These are phyloP conservation scores for Blastobotrys petasosporus DNA, from an alignment of 1,139 yeast genomes.

Conservation along the genomic window DNA sequence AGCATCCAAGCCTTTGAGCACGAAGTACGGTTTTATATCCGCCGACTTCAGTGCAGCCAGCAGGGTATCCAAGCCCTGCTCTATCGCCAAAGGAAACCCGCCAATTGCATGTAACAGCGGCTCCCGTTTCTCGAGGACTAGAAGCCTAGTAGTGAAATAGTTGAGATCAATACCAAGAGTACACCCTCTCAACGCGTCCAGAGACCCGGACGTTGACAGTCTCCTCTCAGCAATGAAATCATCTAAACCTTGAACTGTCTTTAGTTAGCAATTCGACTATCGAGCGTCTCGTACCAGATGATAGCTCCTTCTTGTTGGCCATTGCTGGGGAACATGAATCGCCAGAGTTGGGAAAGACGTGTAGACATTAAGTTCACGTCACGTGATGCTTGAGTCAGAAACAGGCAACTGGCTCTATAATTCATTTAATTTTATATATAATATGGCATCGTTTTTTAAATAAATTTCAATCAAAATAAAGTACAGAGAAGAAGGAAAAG, in stretches of 20 bases:
- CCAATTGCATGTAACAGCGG: constrained; percentile 75
- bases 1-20: constrained; percentile 52
- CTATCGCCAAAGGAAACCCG: constrained; percentile 68
- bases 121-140: constrained; percentile 56
- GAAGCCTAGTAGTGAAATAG: constrained; percentile 61
- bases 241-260: constrained; percentile 58
- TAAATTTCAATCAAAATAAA: too few species aligned
- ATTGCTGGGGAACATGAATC: not conserved
- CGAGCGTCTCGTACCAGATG: not conserved
- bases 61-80: constrained; percentile 51
- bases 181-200: constrained; percentile 61
- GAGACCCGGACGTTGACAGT: constrained; percentile 54
- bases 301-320: constrained; percentile 3
- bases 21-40: constrained; percentile 69
- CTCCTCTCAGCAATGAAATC: constrained; percentile 65
- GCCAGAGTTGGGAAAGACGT: too few species aligned
- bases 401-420: too few species aligned
- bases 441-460: too few species aligned
- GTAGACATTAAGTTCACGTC: too few species aligned
- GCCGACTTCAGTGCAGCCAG: constrained; percentile 53
- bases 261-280: not conserved
- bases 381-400: too few species aligned
- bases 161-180: constrained; percentile 82
- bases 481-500: too few species aligned
- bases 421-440: too few species aligned